Evolutionary conservation across 371 early-diverging fungal genomes (phyloP), one percentile per base, ranked within the genome.

Genomic region (Rhizoclosmatium hyalinum): DNA sequence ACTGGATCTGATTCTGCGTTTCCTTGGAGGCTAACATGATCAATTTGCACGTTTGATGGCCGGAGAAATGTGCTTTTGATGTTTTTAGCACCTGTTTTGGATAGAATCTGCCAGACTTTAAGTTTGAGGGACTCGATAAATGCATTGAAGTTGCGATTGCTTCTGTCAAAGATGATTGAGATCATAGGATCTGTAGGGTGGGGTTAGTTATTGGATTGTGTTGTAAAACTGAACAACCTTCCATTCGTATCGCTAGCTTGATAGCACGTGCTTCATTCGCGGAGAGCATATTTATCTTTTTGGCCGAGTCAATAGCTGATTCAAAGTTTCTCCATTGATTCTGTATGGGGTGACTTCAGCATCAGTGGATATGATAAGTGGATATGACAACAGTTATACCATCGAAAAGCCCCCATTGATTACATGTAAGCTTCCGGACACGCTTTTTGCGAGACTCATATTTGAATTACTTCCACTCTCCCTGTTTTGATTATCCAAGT

Each of bases 181-280:
- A 60, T 60, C 12, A 60, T 60, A 6, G 60, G 60, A 41, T 60
- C 60, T 60, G 60, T 60, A 54, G 54, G 6, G 21, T 10, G 6
- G 60, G 14, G 19, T 54, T 19, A 19, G 54, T 10, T 12, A 60
- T 14, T 19, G 10, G 41, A 41, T 24, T 6, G 0, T 6, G n/a
- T 41, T 41, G 41, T 10, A 50, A 60, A 6, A 6, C 6, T 0
- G 50, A 50, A 17, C 17, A 50, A 50, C 17, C 50, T 17, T 50
- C 6, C 50, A 5, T 19, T 60, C 41, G 10, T 19, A 60, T 10
- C 0, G 12, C 60, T 19, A 24, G 32, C 41, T 41, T 60, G 10
- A 60, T 10, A 60, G 19, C 5, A 6, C 10, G 6, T 6, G 6
- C 6, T 1, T 60, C 60, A 0, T 60, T 19, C 10, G 6, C 10